Conservation (phyloP, 352 stramenopile genomes). For the Pythium rhizo-oryzae region DNA sequence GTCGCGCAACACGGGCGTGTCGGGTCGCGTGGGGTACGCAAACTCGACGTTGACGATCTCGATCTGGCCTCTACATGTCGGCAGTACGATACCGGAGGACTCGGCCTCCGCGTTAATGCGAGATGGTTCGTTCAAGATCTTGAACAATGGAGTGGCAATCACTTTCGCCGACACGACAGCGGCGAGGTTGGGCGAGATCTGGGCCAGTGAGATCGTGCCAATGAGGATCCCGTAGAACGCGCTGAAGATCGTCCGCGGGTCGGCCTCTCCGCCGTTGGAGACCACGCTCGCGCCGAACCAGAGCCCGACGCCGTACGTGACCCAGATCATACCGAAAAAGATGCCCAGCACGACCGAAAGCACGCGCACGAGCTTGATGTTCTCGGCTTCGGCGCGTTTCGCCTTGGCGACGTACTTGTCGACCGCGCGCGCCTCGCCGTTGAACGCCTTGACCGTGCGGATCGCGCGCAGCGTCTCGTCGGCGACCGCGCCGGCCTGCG, state of each 20-base stretch:
- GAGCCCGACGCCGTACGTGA: conserved; percentile 32
- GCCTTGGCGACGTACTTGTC: conserved; percentile 24
- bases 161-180: conserved; percentile 28
- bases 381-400: conserved; percentile 28
- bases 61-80: conserved; percentile 15
- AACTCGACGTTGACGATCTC: conserved; percentile 25
- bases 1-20: conserved; percentile 15
- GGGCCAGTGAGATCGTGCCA: conserved; percentile 38
- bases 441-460: conserved; percentile 20
- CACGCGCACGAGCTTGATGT: conserved; percentile 31
- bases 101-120: conserved; percentile 14
- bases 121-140: conserved; percentile 21
- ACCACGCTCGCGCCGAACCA: conserved; percentile 42
- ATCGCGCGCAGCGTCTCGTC: conserved; percentile 27
- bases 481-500: conserved; percentile 29
- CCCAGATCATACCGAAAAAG: conserved; percentile 32
- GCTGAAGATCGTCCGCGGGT: conserved; percentile 35
- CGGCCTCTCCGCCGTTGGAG: conserved; percentile 21
- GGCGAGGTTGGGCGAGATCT: conserved; percentile 38
- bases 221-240: conserved; percentile 45
- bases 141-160: conserved; percentile 19
- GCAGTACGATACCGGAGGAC: conserved; percentile 12
- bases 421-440: conserved; percentile 45
- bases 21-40: conserved; percentile 27
- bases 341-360: conserved; percentile 31